Evolutionary conservation across 1,139 yeast genomes (phyloP), one percentile per base, ranked within the genome.

Genomic region (Protomyces lactucae-debilis): DNA sequence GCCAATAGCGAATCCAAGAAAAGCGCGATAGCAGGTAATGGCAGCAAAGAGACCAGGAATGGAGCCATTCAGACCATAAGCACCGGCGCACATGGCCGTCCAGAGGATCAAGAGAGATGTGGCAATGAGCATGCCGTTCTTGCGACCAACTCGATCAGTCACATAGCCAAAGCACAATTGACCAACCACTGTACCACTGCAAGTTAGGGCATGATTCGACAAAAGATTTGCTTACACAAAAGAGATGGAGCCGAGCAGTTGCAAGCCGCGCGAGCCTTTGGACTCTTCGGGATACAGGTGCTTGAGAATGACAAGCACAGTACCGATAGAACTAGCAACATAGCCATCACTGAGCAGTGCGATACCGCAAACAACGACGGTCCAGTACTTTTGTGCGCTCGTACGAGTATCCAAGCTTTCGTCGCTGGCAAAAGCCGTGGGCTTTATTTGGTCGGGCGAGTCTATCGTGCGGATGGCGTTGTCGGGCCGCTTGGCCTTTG

Each of bases 321-420:
- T 82, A 65, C 91, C 83, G 67, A 89, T 87, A 57, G 93, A 85
- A 12, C 59, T 52, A 14, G 64, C 60, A 8, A 65, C 52, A 63
- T 64, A 65, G 18, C 67, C 65, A 32, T 64, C 64, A 36, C 93
- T 85, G 74, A 91, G 89, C 63, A 91, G 79, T 64, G 97, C 97
- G 0, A 96, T 93, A 69, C 97, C 97, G 0, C 96, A 85, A 23
- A 91, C 85, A 69, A 88, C 81, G 55, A 92, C 88, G 5, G 96
- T 88, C 89, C 95, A 83, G 21, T 61, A 60, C 55, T 65, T 67
- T 21, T 60, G 64, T 28, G 57, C 63, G 32, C 45, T 59, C 8
- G 63, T 40, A 14, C 63, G 28, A 5, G 63, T 59, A 18, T 59
- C 63, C 9, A 43, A 40, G 28, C 55, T 51, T 25, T 48, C 40